A percentile compares a stretch with the other conserved stretches of the same genome.
Evolutionary conservation across 371 early-diverging fungal genomes (phyloP).

Genomic region (Rhizopus stolonifer): DNA sequence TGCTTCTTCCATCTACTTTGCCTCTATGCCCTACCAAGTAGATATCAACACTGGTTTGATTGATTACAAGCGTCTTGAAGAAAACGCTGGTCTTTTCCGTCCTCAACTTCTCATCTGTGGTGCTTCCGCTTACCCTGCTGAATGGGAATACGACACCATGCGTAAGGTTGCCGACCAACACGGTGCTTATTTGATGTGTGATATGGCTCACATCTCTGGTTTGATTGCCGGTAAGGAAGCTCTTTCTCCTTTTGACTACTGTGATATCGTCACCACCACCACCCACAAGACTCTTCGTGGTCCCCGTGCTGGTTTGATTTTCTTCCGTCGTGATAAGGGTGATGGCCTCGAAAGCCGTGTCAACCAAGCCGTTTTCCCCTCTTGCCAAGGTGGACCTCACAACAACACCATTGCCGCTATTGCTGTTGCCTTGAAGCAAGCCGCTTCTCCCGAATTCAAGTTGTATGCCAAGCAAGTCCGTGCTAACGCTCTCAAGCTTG

Average conservation of each 20-base stretch:
- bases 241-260: conserved; percentile 91
- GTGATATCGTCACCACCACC: conserved; percentile 99
- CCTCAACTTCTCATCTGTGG: conserved; percentile 98
- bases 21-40: conserved; percentile 97
- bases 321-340: conserved; percentile 86
- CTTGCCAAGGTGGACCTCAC: conserved; percentile 99
- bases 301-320: conserved; percentile 99
- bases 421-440: conserved; percentile 96
- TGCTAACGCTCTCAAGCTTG: conserved; percentile 88
- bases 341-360: conserved; percentile 91
- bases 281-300: conserved; percentile 99
- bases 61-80: conserved; percentile 94
- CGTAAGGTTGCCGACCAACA: conserved; percentile 91
- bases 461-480: conserved; percentile 91
- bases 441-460: conserved; percentile 79
- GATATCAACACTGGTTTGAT: conserved; percentile 86
- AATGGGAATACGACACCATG: conserved; percentile 97
- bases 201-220: conserved; percentile 98
- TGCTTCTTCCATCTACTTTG: conserved; percentile 96
- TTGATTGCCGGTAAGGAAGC: conserved; percentile 88
- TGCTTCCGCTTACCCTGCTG: conserved; percentile 74
- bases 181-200: conserved; percentile 94
- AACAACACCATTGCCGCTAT: conserved; percentile 99
- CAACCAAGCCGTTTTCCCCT: conserved; percentile 98
- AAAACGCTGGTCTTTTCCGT: conserved; percentile 89